These are phyloP conservation scores for Byssothecium circinans DNA, from an alignment of 2,329 filamentous ascomycete species.

Conservation along the genomic window DNA sequence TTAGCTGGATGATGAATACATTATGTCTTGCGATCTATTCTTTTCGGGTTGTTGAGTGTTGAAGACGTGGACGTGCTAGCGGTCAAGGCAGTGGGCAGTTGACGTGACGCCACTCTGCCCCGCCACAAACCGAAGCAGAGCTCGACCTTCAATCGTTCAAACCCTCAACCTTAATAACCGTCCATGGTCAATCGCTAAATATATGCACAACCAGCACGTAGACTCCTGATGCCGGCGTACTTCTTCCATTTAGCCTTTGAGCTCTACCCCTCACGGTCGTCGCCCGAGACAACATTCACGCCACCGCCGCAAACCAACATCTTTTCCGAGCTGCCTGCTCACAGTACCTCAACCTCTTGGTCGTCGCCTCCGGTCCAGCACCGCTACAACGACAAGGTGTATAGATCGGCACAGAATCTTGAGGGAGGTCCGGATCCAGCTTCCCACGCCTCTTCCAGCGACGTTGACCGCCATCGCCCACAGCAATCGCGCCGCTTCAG, in stretches of 20 bases:
- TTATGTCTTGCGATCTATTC: neutral
- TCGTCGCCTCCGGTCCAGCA: constrained; percentile 21
- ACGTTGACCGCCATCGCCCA: constrained; percentile 13
- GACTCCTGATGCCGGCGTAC: constrained; percentile 58
- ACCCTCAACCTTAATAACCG: neutral
- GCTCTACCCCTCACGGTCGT: constrained; percentile 51
- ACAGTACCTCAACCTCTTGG: constrained; percentile 44
- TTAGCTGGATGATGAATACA: neutral
- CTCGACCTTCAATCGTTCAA: neutral
- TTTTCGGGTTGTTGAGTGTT: neutral
- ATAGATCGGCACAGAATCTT: constrained; percentile 15
- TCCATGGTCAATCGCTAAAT: neutral
- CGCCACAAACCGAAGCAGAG: neutral
- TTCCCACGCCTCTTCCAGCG: constrained; percentile 25
- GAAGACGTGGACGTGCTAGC: neutral
- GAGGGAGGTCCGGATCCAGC: neutral
- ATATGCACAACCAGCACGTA: constrained; percentile 14
- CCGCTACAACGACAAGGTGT: constrained; percentile 15
- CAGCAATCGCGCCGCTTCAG: constrained; percentile 27
- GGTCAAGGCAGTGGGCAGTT: neutral
- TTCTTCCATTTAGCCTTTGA: constrained; percentile 66
- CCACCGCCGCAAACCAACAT: constrained; percentile 49
- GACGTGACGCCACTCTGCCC: neutral
- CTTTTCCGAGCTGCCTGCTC: constrained; percentile 50
- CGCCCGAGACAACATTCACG: constrained; percentile 38